Conservation (phyloP, 768 basidiomycete genomes). For the Pluteus cervinus region DNA sequence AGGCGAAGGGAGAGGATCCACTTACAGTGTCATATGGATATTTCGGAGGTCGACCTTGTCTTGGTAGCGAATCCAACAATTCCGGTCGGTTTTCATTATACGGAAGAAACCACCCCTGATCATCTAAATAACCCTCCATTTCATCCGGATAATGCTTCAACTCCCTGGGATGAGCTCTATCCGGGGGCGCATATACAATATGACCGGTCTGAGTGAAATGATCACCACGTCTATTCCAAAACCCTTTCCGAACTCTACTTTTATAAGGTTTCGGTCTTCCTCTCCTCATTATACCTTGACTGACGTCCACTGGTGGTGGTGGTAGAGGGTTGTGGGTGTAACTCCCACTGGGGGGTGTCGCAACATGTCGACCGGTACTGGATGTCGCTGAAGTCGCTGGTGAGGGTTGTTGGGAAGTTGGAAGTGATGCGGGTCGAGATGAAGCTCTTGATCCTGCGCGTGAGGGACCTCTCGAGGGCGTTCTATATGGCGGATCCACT, state of each 20-base stretch:
- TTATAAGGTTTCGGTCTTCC: constrained; percentile 12
- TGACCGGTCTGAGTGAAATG: constrained; percentile 49
- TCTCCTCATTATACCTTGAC: too few species aligned
- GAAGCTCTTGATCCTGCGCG: too few species aligned
- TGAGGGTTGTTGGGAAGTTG: constrained; percentile 10
- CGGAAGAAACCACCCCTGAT: constrained; percentile 34
- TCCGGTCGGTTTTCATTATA: constrained; percentile 48
- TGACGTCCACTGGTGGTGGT: constrained; percentile 9
- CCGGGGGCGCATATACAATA: constrained; percentile 61
- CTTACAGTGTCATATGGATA: constrained; percentile 53
- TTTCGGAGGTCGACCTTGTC: constrained; percentile 43
- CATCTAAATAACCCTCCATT: constrained; percentile 50
- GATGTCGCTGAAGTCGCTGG: constrained; percentile 7
- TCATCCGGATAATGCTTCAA: constrained; percentile 53
- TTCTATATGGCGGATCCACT: neutral
- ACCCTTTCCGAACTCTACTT: constrained; percentile 44
- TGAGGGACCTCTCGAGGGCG: too few species aligned
- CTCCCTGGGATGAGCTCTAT: constrained; percentile 53
- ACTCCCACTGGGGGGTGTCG: constrained; percentile 11
- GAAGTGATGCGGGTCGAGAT: too few species aligned
- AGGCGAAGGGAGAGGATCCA: too few species aligned
- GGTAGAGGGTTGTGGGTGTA: constrained; percentile 20
- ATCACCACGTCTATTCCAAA: constrained; percentile 76
- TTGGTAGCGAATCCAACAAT: constrained; percentile 57
- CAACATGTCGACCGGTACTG: constrained; percentile 15